Evolutionary conservation across 2,329 filamentous ascomycete species (phyloP), one percentile per base, ranked within the genome.

Genomic region (Sporothrix sp.): DNA sequence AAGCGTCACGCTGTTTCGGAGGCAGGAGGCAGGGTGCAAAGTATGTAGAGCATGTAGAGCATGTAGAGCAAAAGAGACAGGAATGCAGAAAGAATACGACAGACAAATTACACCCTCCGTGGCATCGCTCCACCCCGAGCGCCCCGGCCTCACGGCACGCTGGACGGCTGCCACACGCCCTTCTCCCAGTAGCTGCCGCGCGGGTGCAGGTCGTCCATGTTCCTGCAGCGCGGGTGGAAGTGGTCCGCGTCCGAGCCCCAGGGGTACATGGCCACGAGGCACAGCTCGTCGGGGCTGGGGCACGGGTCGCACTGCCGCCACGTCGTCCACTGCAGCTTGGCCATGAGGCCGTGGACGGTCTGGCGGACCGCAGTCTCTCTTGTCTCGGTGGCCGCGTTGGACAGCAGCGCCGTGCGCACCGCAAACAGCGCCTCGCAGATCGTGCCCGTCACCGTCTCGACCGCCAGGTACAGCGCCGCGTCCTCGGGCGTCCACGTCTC

Each of bases 381-480:
- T n/a, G n/a, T n/a, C n/a, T n/a, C n/a, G n/a, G n/a, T n/a, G n/a
- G n/a, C n/a, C n/a, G n/a, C n/a, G n/a, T n/a, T n/a, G n/a, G n/a
- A n/a, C n/a, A n/a, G n/a, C n/a, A n/a, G n/a, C n/a, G n/a, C 25
- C 14, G 57, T 38, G 1, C 61, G 63, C 0, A 61, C 58, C 1
- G 59, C 42, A 38, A 66, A 64, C 1, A 69, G 55, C 7, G 60
- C 37, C 3, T 51, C 42, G 59, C 74, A 76, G 11, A 76, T 68
- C 1, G 59, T 56, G 2, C 55, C 37, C 4, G 66, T 63, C 10
- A 75, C 70, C 2, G 59, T 59, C 11, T 62, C 54, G 16, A 78
- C 54, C 1, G 73, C 71, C 1, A 66, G 60, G 45, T 69, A 60
- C n/a, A 78, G 68, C 16, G 76, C 58, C 2, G 59, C 48, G 54